Conservation (phyloP, 164 flowering plant species). For the Stephania cephalantha region DNA sequence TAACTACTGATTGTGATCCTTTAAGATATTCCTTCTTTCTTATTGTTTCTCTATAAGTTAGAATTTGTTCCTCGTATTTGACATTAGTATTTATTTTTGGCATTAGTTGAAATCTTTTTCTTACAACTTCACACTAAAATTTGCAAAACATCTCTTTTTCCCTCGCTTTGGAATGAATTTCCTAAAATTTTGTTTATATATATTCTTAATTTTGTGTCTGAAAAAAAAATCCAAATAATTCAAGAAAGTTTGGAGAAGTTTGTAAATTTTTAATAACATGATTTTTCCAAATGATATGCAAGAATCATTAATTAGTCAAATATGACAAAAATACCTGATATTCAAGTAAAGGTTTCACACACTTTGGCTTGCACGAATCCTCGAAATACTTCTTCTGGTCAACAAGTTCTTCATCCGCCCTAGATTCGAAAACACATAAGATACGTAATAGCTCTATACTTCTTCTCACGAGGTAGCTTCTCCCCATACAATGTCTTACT, state of each 20-base stretch:
- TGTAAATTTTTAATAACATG: no score
- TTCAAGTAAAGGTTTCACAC: constrained; percentile 40
- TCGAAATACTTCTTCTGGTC: constrained; percentile 58
- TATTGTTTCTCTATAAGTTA: no score
- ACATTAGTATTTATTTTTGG: no score
- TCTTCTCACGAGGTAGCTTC: neutral
- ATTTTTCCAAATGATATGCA: no score
- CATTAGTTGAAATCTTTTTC: no score
- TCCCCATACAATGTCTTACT: no score
- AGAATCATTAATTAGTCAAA: neutral
- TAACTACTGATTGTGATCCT: no score
- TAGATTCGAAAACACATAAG: constrained; percentile 1
- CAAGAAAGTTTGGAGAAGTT: neutral
- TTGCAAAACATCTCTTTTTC: no score
- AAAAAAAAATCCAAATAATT: neutral
- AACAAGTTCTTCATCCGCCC: constrained; percentile 58
- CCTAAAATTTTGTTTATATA: neutral
- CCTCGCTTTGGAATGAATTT: neutral
- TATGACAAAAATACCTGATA: neutral
- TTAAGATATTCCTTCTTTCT: no score
- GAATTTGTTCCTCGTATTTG: no score
- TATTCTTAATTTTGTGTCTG: neutral
- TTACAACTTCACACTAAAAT: no score
- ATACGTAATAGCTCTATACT: neutral
- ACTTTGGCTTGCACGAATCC: constrained; percentile 60